Conservation (phyloP, 208 protist genomes). For the Spongospora subterranea region DNA sequence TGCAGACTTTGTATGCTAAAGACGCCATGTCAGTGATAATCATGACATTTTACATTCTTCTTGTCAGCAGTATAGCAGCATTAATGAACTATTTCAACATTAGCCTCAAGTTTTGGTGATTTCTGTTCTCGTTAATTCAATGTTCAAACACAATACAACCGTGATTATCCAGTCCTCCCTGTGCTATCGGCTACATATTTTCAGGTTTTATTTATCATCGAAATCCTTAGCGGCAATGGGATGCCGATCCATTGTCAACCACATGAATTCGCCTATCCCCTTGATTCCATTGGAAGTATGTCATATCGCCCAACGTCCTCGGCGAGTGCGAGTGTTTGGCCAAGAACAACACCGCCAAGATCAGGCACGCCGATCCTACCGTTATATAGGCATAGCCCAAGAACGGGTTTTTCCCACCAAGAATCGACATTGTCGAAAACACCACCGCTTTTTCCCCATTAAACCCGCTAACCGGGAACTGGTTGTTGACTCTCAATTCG, state of each 20-base stretch:
- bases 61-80: background rate
- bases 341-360: conserved; percentile 81
- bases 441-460: conserved; percentile 91
- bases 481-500: conserved; percentile 59
- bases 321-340: conserved; percentile 73
- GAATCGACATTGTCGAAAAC: conserved; percentile 87
- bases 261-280: background rate
- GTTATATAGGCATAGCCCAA: conserved; percentile 88
- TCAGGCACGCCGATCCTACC: conserved; percentile 83
- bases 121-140: too few species aligned
- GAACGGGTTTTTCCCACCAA: conserved; percentile 93
- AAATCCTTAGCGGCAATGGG: too few species aligned
- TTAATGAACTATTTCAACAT: too few species aligned
- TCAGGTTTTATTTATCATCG: too few species aligned
- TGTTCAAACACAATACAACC: too few species aligned
- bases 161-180: too few species aligned
- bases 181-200: too few species aligned
- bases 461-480: conserved; percentile 82
- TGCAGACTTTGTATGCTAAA: conserved; percentile 45
- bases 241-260: too few species aligned
- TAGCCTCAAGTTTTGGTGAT: too few species aligned
- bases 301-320: conserved; percentile 73
- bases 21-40: background rate
- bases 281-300: conserved; percentile 73
- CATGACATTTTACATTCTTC: background rate